Evolutionary conservation across 2,329 filamentous ascomycete species (phyloP).

Genomic region (Apiospora phragmitis): DNA sequence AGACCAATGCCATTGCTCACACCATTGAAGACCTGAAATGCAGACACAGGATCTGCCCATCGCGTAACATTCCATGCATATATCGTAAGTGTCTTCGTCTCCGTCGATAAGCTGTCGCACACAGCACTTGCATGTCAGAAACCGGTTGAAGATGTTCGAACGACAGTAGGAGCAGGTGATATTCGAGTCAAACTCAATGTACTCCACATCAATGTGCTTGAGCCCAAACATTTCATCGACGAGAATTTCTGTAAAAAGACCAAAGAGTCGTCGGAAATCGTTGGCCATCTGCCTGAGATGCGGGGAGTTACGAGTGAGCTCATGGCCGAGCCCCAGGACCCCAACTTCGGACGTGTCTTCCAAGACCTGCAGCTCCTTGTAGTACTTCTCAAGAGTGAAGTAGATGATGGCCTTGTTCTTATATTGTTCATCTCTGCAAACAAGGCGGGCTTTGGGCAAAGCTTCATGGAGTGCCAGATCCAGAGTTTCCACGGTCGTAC

Average conservation of each 20-base stretch:
- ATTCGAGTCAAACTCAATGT: conserved; percentile 81
- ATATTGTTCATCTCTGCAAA: conserved; percentile 97
- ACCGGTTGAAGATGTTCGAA: conserved; percentile 95
- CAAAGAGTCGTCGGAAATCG: conserved; percentile 81
- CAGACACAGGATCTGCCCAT: conserved; percentile 94
- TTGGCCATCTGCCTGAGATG: conserved; percentile 69
- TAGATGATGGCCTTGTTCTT: conserved; percentile 97
- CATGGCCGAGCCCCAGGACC: conserved; percentile 49
- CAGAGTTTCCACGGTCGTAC: conserved; percentile 88
- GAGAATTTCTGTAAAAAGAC: conserved; percentile 75
- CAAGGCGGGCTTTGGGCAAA: conserved; percentile 82
- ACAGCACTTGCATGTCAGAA: conserved; percentile 88
- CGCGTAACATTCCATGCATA: conserved; percentile 98
- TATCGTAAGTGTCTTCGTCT: conserved; percentile 83
- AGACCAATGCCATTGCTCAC: conserved; percentile 88
- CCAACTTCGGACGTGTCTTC: conserved; percentile 50
- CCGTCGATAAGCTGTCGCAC: conserved; percentile 65
- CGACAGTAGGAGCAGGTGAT: conserved; percentile 95
- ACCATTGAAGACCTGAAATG: conserved; percentile 83
- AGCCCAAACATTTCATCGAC: conserved; percentile 83
- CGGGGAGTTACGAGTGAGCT: conserved; percentile 41
- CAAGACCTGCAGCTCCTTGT: conserved; percentile 55
- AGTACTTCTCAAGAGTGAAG: conserved; percentile 81
- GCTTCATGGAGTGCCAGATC: conserved; percentile 85
- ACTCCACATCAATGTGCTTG: conserved; percentile 72